Evolutionary conservation across 345 rosid species (phyloP).

Genomic region (Lepidium aucheri): DNA sequence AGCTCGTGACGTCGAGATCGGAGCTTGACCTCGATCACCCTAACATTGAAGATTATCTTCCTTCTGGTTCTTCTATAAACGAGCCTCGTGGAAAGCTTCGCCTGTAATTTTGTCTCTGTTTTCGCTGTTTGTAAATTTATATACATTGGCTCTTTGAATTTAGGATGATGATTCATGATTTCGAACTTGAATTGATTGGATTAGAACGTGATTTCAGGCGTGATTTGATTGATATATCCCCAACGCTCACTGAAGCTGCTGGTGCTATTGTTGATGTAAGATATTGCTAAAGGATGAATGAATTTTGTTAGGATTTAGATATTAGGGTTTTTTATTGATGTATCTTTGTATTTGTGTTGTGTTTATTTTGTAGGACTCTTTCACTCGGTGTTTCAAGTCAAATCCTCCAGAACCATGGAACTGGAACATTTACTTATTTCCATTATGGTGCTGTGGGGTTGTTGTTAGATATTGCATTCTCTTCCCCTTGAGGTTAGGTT

Average conservation of each 20-base stretch:
- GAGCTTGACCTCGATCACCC: conserved; percentile 82
- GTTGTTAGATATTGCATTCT: conserved; percentile 67
- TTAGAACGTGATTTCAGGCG: conserved; percentile 30
- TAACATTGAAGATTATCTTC: conserved; percentile 92
- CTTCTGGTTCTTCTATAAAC: conserved; percentile 73
- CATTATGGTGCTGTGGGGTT: conserved; percentile 89
- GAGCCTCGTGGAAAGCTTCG: conserved; percentile 84
- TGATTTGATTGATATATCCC: conserved; percentile 85
- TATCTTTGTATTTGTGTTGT: too few relatives aligned
- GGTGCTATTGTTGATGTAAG: conserved; percentile 96
- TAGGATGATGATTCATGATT: too few relatives aligned
- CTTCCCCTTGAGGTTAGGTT: conserved; percentile 75
- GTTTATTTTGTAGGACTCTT: conserved; percentile 51
- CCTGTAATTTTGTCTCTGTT: conserved; percentile 35
- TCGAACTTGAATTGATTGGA: too few relatives aligned
- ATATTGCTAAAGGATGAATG: not conserved
- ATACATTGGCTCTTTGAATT: too few relatives aligned
- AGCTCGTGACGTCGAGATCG: conserved; percentile 54
- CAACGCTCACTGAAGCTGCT: conserved; percentile 91
- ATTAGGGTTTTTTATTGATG: too few relatives aligned
- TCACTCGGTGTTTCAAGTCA: conserved; percentile 93
- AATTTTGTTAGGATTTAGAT: too few relatives aligned
- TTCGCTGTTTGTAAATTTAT: too few relatives aligned
- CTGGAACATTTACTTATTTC: conserved; percentile 91
- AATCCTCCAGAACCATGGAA: conserved; percentile 95